phyloP scores from a whole-genome alignment of 2,329 filamentous ascomycete species.

The Coniochaeta sp. region DNA sequence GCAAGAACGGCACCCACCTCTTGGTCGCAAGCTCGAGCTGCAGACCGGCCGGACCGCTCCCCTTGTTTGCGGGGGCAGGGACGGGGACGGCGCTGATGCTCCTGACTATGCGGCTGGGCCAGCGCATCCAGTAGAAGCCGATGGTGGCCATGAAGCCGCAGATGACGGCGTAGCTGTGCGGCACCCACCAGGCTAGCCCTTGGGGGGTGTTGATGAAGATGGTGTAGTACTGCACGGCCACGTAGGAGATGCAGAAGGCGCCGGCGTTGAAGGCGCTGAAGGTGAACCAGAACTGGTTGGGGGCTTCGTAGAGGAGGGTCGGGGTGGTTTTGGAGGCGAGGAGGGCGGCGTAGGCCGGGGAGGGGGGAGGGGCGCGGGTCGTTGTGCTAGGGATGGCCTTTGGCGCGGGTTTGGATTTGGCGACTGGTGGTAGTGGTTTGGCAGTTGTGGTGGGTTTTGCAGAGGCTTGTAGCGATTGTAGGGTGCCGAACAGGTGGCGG shows the following conservation, averaged over 20 bases:
- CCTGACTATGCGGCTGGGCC: conserved; percentile 50
- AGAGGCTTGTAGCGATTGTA: not conserved
- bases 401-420: not conserved
- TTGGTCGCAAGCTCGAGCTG: conserved; percentile 44
- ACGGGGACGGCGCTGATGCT: conserved; percentile 47
- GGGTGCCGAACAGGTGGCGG: not conserved
- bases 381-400: conserved; percentile 5
- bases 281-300: conserved; percentile 56
- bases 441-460: not conserved
- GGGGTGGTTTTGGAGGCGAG: conserved; percentile 47
- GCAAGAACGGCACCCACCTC: conserved; percentile 40
- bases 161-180: conserved; percentile 47
- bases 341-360: conserved; percentile 38
- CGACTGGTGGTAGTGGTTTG: not conserved
- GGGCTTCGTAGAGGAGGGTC: conserved; percentile 56
- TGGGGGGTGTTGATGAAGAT: conserved; percentile 41
- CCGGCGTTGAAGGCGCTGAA: conserved; percentile 50
- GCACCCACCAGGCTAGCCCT: conserved; percentile 48
- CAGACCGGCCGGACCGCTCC: conserved; percentile 3
- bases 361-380: conserved; percentile 4
- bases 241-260: conserved; percentile 42
- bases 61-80: conserved; percentile 7
- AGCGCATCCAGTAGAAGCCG: conserved; percentile 51
- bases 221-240: conserved; percentile 40
- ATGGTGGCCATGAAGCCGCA: conserved; percentile 52